phyloP scores from a whole-genome alignment of 2,329 filamentous ascomycete genomes.

The Fusarium transvaalense region DNA sequence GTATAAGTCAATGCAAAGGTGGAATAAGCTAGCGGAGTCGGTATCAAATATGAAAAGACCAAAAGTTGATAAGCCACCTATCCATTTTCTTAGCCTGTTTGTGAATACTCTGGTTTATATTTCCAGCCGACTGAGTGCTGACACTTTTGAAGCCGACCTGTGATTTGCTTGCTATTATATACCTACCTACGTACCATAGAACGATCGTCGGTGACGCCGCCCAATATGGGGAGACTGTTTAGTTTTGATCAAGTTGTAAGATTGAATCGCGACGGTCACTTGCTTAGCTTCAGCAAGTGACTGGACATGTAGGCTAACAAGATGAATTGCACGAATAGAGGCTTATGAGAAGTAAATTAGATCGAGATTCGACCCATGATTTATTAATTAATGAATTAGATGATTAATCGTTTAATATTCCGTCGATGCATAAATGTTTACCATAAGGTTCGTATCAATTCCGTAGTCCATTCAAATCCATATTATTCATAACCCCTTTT shows the following conservation, averaged over 20 bases:
- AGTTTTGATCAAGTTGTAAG: conserved; percentile 2
- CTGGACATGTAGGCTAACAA: not conserved
- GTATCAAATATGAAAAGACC: conserved; percentile 26
- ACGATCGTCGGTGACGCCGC: not conserved
- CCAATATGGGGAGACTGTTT: not conserved
- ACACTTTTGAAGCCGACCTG: not conserved
- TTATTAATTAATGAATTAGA: conserved; percentile 45
- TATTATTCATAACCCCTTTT: conserved; percentile 16
- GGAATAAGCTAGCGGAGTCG: not conserved
- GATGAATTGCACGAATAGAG: not conserved
- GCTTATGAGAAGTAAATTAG: not conserved
- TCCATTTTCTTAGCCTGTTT: not conserved
- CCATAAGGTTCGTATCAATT: conserved; percentile 9
- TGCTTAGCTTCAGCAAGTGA: not conserved
- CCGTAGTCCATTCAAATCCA: conserved; percentile 15
- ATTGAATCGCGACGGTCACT: not conserved
- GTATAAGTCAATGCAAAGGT: conserved; percentile 39
- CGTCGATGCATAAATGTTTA: conserved; percentile 13
- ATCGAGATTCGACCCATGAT: not conserved
- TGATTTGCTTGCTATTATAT: not conserved
- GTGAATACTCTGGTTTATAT: not conserved
- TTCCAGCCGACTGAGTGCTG: not conserved
- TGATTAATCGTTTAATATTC: conserved; percentile 38
- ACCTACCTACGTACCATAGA: not conserved
- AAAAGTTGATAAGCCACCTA: not conserved